These are phyloP conservation scores for Clavispora carvajalis DNA, from an alignment of 805 yeast genomes.

Conservation along the genomic window DNA sequence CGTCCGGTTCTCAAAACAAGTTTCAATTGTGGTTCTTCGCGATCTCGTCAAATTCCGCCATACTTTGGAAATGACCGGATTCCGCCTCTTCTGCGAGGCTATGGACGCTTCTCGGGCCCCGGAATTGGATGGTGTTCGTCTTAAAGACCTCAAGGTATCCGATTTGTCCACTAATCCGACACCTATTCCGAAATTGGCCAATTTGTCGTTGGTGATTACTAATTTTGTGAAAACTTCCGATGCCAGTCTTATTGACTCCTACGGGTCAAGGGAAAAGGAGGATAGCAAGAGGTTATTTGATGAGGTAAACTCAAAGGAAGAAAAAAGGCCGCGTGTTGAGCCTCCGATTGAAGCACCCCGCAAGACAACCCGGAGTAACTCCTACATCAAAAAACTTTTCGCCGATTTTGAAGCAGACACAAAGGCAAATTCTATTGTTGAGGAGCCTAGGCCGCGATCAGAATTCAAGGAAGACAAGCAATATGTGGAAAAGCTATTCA, in stretches of 20 bases:
- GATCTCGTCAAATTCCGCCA: conserved; percentile 29
- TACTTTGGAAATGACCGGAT: conserved; percentile 24
- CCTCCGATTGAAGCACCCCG: conserved; percentile 1
- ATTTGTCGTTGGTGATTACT: conserved; percentile 47
- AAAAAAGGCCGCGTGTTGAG: background rate
- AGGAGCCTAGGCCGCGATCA: background rate
- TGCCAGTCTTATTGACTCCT: conserved; percentile 28
- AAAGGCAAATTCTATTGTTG: background rate
- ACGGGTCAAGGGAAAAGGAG: conserved; percentile 11
- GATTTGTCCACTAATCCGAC: conserved; percentile 16
- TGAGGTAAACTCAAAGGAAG: conserved; percentile 6
- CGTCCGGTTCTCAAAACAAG: conserved; percentile 36
- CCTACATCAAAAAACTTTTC: conserved; percentile 15
- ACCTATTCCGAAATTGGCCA: conserved; percentile 39
- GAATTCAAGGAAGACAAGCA: conserved; percentile 19
- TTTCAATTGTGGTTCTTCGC: conserved; percentile 30
- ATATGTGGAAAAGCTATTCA: conserved; percentile 24
- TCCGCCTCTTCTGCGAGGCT: conserved; percentile 39
- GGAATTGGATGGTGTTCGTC: conserved; percentile 18
- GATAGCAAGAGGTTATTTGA: conserved; percentile 10
- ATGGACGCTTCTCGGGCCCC: conserved; percentile 18
- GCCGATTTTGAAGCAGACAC: conserved; percentile 14
- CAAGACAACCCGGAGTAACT: conserved; percentile 5
- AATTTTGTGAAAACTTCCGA: conserved; percentile 46
- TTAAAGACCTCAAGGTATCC: conserved; percentile 15